Conservation (phyloP, 345 rosid genomes). For the Excoecaria cochinchinensis region DNA sequence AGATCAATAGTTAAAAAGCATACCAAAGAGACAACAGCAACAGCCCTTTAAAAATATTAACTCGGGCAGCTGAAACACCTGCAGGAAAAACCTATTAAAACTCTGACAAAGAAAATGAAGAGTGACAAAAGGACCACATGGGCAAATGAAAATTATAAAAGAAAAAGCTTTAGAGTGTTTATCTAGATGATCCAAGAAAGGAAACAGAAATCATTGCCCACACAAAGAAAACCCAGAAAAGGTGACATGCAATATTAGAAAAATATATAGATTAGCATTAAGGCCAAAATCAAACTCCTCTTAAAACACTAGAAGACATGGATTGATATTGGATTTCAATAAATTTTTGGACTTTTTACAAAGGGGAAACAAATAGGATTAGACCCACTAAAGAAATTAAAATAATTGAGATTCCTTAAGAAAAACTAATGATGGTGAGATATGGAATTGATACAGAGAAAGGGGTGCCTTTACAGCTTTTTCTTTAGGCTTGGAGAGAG, state of each 20-base stretch:
- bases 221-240: slow-evolving; percentile 30
- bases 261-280: slow-evolving; percentile 7
- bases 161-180: slow-evolving; percentile 15
- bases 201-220: slow-evolving; percentile 33
- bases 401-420: slow-evolving; percentile 25
- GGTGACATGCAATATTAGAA: slow-evolving; percentile 26
- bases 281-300: slow-evolving; percentile 19
- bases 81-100: slow-evolving; percentile 26
- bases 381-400: slow-evolving; percentile 2
- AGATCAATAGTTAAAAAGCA: not conserved
- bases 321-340: slow-evolving; percentile 12
- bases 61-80: slow-evolving; percentile 36
- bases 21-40: slow-evolving; percentile 6
- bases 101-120: slow-evolving; percentile 23
- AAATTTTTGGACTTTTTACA: slow-evolving; percentile 18
- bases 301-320: slow-evolving; percentile 25
- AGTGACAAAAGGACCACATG: slow-evolving; percentile 19
- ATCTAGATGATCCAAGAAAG: slow-evolving; percentile 24
- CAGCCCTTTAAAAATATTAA: slow-evolving; percentile 8
- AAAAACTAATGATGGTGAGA: slow-evolving; percentile 41
- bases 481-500: not conserved
- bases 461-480: slow-evolving; percentile 13
- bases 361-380: slow-evolving; percentile 21
- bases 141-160: slow-evolving; percentile 13
- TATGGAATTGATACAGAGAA: slow-evolving; percentile 23